Base-by-base conservation (phyloP, 2,329 filamentous ascomycete genomes). In the Monilinia fructicola region DNA sequence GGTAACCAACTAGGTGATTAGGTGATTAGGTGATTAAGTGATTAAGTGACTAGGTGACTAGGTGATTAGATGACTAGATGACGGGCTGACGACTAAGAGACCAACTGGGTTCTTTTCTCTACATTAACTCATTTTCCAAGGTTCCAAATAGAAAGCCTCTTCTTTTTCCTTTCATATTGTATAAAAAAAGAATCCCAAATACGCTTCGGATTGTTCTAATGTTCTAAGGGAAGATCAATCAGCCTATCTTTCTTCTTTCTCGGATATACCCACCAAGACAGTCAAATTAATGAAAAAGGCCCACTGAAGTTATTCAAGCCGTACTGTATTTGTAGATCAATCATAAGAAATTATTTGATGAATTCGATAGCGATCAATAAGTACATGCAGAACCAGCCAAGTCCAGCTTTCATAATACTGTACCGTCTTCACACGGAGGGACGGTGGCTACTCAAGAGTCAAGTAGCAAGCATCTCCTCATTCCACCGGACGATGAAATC, bases 161-260 rank as follows among this genome's bases (percentile, higher is more conserved):
- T 60, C 35, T 40, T 21, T 5, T 35, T 35, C 31, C 31, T 35
- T 35, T 35, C 31, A 35, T 35, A 35, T 35, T 35, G 31, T 35
- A 35, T 35, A 35, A 35, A 35, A 35, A 35, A 35, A 35, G 31
- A 42, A 59, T 40, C n/a, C 63, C 16, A 44, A 52, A 50, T 44
- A 58, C 54, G 55, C 64, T 53, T 65, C n/a, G 46, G 31, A 38
- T 31, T 48, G 28, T 59, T 59, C 56, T 12, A 12, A 23, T 53
- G 48, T 53, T 62, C 35, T 62, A 61, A 59, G 58, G 46, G 55
- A 28, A 65, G 48, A 54, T 65, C 64, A 65, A 53, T 60, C 54
- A 60, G 44, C 26, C 46, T 53, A 60, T 60, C 46, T 53, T 65
- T 54, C 56, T 48, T 60, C 46, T 53, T 65, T 54, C 56, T 48